These are phyloP conservation scores for Penicillium antarcticum DNA, from an alignment of 495 filamentous ascomycete species.

Conservation along the genomic window DNA sequence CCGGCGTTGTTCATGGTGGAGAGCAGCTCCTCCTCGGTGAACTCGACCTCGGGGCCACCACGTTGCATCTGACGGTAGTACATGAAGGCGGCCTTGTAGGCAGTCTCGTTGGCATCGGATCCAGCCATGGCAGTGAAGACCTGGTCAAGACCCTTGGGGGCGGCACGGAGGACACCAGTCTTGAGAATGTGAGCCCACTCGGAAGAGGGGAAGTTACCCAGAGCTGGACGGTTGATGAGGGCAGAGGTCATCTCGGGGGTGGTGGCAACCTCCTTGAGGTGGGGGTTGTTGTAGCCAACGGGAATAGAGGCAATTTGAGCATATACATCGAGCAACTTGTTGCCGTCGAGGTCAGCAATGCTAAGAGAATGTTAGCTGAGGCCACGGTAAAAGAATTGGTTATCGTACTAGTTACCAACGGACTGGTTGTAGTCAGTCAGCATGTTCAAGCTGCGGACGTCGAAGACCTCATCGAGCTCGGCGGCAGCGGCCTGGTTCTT, in stretches of 20 bases:
- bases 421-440: constrained; percentile 74
- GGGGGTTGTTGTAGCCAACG: constrained; percentile 93
- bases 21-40: constrained; percentile 75
- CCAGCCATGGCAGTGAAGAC: constrained; percentile 97
- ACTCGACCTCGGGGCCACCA: constrained; percentile 77
- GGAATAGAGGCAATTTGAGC: constrained; percentile 98
- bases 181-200: constrained; percentile 85
- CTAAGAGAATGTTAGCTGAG: constrained; percentile 41
- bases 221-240: constrained; percentile 88
- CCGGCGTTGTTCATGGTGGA: constrained; percentile 81
- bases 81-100: constrained; percentile 99
- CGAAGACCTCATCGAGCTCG: constrained; percentile 81
- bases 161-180: constrained; percentile 83
- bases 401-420: constrained; percentile 56
- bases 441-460: constrained; percentile 92
- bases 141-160: constrained; percentile 88
- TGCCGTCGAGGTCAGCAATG: constrained; percentile 82
- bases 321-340: constrained; percentile 72
- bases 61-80: constrained; percentile 87
- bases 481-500: constrained; percentile 66
- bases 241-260: constrained; percentile 77
- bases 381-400: background rate
- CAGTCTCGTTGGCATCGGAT: constrained; percentile 98
- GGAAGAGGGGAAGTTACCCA: constrained; percentile 92
- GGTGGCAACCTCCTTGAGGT: constrained; percentile 64